Base-by-base conservation (phyloP, 2,329 filamentous ascomycete species). In the Neonectria punicea region DNA sequence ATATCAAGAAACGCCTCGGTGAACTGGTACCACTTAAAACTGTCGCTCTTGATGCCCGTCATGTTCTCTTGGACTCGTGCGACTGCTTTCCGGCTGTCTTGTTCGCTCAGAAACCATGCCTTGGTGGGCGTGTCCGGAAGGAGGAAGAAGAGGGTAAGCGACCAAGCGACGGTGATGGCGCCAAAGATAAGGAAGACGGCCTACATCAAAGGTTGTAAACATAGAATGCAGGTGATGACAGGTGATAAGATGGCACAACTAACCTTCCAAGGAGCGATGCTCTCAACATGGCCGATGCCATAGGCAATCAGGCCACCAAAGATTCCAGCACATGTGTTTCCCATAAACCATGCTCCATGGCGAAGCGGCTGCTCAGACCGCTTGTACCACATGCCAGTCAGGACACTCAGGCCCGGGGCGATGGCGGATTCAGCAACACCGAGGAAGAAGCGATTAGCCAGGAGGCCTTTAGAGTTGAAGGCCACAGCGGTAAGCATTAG, bases 361-460 rank as follows among this genome's bases (percentile, higher is more conserved):
- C 60, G 64, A 34, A 59, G 22, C 5, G 60, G 54, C 13, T 63
- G 55, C 55, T 74, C 72, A 8, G 71, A 70, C n/a, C 71, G 70
- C 20, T 70, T 85, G 66, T 86, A 87, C 84, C 84, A 87, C 8
- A 83, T 85, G 4, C 81, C 81, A 0, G 84, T 86, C 67, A 88
- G 78, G 67, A 85, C 82, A 76, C 87, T 84, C 58, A 87, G 84
- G 1, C 81, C 82, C 0, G 87, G 86, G 0, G 81, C 82, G 51
- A 87, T 80, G n/a, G 81, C 82, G 2, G 86, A 84, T 73, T 89
- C 86, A 2, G 82, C 81, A 30, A 84, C 79, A 9, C 87, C 87
- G 0, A 88, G 79, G 9, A 88, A 75, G 71, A 88, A 85, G 1
- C 87, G 82, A 10, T 84, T 80, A 0, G 81, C 76, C 20, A 86